Conservation (phyloP, 2,329 filamentous ascomycete genomes). For the Amauroascus verrucosus region DNA sequence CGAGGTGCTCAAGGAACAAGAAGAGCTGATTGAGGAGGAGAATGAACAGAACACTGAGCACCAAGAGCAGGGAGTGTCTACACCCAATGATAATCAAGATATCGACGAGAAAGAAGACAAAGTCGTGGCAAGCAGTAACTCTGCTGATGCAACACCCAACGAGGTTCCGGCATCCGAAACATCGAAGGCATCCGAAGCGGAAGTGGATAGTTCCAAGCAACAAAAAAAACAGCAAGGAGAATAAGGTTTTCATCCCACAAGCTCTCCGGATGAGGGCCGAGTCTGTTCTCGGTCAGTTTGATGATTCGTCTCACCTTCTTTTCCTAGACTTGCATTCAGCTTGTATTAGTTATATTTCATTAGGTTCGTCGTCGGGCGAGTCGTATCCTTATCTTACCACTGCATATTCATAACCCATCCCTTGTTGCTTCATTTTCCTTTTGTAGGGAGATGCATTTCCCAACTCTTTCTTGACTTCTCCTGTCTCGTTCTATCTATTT, state of each 20-base stretch:
- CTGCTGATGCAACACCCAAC: constrained; percentile 38
- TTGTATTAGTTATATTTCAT: background rate
- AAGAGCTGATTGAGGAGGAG: constrained; percentile 95
- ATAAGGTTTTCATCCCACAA: background rate
- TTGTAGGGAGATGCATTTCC: background rate
- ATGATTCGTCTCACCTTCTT: background rate
- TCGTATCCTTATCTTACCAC: background rate
- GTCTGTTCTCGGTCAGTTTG: background rate
- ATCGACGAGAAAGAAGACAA: constrained; percentile 78
- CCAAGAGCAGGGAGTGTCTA: constrained; percentile 61
- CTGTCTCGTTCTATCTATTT: constrained; percentile 17
- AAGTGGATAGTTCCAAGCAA: constrained; percentile 18
- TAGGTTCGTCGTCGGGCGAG: background rate
- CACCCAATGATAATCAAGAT: constrained; percentile 75
- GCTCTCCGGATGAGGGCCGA: background rate
- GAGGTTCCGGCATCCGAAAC: constrained; percentile 45
- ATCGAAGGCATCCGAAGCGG: constrained; percentile 36
- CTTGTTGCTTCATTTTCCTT: background rate
- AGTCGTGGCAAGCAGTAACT: constrained; percentile 14
- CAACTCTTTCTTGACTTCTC: constrained; percentile 3
- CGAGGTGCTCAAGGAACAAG: constrained; percentile 95
- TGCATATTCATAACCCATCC: constrained; percentile 14
- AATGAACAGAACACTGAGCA: constrained; percentile 81
- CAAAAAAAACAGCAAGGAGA: constrained; percentile 24
- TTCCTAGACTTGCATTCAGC: background rate